Base-by-base conservation (phyloP, 2,329 filamentous ascomycete genomes). In the Bipolaris oryzae region DNA sequence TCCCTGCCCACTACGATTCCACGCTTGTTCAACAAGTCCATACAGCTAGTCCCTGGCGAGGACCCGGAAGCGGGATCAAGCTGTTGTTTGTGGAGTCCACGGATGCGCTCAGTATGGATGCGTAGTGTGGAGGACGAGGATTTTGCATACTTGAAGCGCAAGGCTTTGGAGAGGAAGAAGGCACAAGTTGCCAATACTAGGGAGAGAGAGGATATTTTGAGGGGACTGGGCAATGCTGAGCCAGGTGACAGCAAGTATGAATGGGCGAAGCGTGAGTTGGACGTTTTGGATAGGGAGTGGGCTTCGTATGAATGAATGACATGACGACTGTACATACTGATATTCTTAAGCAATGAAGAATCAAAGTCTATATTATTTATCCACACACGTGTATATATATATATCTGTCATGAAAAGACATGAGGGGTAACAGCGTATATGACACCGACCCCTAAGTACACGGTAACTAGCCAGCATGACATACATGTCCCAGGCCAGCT, bases 1-100 rank as follows among this genome's bases (percentile, higher is more conserved):
- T 79, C 82, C 28, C 79, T 82, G 3, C 76, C 82, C 37, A 77
- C 61, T 10, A 60, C 65, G 3, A 55, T 77, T 2, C 72, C 75
- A 0, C 64, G 64, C 9, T 33, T 69, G 3, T 72, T 77, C 57
- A 86, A 85, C 60, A 81, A 83, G 53, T 81, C 84, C 13, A 81
- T 86, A 21, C 84, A 86, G 61, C 80, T 82, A 11, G 75, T 89
- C 5, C 80, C 83, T 2, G 72, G 79, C 0, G 76, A 80, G 35
- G 84, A 81, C 64, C 58, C 62, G 0, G 69, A 60, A 55, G 62
- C 60, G 20, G 79, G 75, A 62, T 79, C 61, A 18, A 84, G 80
- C 20, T 97, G 93, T 70, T 90, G 94, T 74, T 81, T 97, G 2
- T 96, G 95, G 73, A 93, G 90, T 41, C 77, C 83, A 3, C 84